These are phyloP conservation scores for Miscanthus lutarioriparius DNA, from an alignment of 176 grass and related monocot species.

Conservation along the genomic window DNA sequence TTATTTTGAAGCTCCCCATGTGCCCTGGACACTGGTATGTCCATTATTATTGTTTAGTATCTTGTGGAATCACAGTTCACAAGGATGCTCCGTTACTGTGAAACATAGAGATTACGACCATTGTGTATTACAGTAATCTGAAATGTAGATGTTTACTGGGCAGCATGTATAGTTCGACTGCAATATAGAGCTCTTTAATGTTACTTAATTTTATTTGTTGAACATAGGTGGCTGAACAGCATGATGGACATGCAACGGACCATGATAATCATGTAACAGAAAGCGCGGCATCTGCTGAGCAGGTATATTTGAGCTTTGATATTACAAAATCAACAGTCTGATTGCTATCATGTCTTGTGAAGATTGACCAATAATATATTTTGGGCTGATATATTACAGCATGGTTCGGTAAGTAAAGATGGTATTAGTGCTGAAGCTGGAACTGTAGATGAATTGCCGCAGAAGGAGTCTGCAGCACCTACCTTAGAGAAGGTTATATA, in stretches of 20 bases:
- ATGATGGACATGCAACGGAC: constrained; percentile 37
- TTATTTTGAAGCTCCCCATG: not conserved
- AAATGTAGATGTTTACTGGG: not conserved
- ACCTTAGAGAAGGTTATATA: constrained; percentile 43
- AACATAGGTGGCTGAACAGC: constrained; percentile 49
- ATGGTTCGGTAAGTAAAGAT: constrained; percentile 37
- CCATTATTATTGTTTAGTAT: constrained; percentile 10
- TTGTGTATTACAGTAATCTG: not conserved
- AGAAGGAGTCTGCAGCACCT: constrained; percentile 23
- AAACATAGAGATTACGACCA: not conserved
- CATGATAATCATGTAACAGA: constrained; percentile 44
- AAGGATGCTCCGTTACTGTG: not conserved
- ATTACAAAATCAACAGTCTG: constrained; percentile 17
- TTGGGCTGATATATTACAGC: constrained; percentile 39
- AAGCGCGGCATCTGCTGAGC: constrained; percentile 36
- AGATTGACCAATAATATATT: constrained; percentile 8
- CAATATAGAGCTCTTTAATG: not conserved
- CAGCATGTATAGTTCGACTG: not conserved
- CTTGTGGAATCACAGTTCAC: not conserved
- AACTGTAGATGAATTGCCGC: constrained; percentile 28
- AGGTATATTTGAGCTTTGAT: constrained; percentile 38
- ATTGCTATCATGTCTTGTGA: not conserved
- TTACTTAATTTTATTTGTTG: constrained; percentile 23
- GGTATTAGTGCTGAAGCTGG: not conserved
- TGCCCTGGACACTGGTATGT: not conserved